Evolutionary conservation across 495 filamentous ascomycete genomes (phyloP).

Genomic region (Xylaria curta): DNA sequence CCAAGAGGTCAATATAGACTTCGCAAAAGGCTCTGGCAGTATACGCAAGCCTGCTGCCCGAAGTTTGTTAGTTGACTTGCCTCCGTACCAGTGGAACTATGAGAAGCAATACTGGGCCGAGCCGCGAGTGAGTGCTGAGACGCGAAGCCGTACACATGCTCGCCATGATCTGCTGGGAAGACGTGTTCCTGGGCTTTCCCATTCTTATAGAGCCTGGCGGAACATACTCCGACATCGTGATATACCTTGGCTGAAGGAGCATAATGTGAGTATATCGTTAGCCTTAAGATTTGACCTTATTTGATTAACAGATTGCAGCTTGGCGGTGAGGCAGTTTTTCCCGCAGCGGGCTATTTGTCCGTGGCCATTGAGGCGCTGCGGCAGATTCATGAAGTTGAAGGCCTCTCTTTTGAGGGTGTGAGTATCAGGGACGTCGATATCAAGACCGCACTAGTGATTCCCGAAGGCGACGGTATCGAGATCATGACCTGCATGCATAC

Average conservation of each 20-base stretch:
- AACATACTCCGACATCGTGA: constrained; percentile 22
- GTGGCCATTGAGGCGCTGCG: not conserved
- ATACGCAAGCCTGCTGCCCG: constrained; percentile 26
- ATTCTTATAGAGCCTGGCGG: constrained; percentile 28
- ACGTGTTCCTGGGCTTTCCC: constrained; percentile 34
- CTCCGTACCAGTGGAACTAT: constrained; percentile 55
- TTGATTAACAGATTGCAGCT: not conserved
- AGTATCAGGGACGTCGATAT: constrained; percentile 49
- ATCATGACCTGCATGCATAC: constrained; percentile 12
- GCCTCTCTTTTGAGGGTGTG: constrained; percentile 25
- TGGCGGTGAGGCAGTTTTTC: constrained; percentile 7
- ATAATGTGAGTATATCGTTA: constrained; percentile 31
- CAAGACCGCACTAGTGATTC: constrained; percentile 44
- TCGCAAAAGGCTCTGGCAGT: not conserved
- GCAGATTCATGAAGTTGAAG: not conserved
- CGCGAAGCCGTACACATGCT: constrained; percentile 24
- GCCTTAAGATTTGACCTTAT: not conserved
- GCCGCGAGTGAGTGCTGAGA: constrained; percentile 42
- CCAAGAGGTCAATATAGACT: constrained; percentile 27
- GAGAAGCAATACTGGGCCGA: constrained; percentile 48
- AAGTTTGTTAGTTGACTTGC: constrained; percentile 31
- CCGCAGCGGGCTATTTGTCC: not conserved
- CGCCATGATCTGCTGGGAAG: constrained; percentile 55
- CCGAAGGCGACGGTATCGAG: constrained; percentile 38
- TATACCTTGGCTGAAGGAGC: not conserved